These are phyloP conservation scores for Epichloe typhina DNA, from an alignment of 2,329 filamentous ascomycete species.

Conservation along the genomic window DNA sequence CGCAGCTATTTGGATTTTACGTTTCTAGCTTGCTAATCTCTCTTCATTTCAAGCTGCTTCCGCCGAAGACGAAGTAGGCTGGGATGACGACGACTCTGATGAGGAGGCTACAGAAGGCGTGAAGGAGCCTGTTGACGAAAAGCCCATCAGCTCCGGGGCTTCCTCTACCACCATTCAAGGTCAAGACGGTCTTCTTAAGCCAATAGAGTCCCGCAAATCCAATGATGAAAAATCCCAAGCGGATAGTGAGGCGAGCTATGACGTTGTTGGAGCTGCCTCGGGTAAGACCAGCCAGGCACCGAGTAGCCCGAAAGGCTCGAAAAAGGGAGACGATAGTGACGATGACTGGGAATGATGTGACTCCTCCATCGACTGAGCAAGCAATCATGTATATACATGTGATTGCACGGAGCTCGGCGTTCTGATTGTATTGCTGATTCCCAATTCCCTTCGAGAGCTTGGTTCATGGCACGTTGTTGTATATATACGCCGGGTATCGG, in stretches of 20 bases:
- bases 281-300: constrained; percentile 68
- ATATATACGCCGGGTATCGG: constrained; percentile 15
- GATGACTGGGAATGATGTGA: constrained; percentile 9
- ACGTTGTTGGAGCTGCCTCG: constrained; percentile 70
- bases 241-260: constrained; percentile 92
- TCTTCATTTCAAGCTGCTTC: constrained; percentile 41
- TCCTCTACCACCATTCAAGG: constrained; percentile 51
- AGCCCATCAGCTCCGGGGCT: constrained; percentile 33
- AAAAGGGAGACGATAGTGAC: constrained; percentile 33
- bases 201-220: constrained; percentile 54
- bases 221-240: constrained; percentile 83
- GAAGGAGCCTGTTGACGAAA: constrained; percentile 16
- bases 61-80: constrained; percentile 57
- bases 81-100: constrained; percentile 57
- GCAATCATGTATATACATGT: neutral
- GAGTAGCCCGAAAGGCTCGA: constrained; percentile 45
- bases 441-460: constrained; percentile 3
- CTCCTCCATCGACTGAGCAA: neutral
- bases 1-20: neutral
- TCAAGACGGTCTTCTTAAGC: constrained; percentile 40
- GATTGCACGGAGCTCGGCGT: constrained; percentile 15
- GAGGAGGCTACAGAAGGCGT: constrained; percentile 19
- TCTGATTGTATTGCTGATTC: constrained; percentile 15
- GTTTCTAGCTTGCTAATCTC: constrained; percentile 7
- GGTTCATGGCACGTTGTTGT: constrained; percentile 3